phyloP scores from a whole-genome alignment of 768 basidiomycete genomes.

The Kwoniella pini region DNA sequence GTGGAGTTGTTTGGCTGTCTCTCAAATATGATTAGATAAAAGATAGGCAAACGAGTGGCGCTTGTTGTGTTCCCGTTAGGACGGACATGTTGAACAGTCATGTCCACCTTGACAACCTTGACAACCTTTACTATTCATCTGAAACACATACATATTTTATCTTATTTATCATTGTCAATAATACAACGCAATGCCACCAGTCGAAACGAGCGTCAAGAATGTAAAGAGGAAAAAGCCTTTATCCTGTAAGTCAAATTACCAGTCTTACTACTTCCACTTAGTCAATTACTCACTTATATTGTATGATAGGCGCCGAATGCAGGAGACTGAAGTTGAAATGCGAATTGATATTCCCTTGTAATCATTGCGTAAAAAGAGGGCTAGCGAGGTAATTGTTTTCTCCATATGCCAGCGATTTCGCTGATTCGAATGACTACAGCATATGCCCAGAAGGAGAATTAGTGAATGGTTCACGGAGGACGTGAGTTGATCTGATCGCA shows the following conservation, averaged over 20 bases:
- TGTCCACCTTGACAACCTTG: too few relatives aligned
- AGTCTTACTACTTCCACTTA: background rate
- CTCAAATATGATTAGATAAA: too few relatives aligned
- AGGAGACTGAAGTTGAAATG: slow-evolving; percentile 20
- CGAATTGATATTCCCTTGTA: slow-evolving; percentile 11
- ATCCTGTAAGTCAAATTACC: slow-evolving; percentile 1
- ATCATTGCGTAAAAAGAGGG: slow-evolving; percentile 14
- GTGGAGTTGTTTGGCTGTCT: too few relatives aligned
- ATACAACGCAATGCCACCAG: background rate
- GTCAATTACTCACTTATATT: background rate
- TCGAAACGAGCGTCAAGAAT: background rate
- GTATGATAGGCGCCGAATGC: slow-evolving; percentile 14
- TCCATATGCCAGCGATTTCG: slow-evolving; percentile 16
- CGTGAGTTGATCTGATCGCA: slow-evolving; percentile 6
- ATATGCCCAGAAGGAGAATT: slow-evolving; percentile 22
- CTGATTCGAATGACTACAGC: too few relatives aligned
- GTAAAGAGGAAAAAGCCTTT: slow-evolving; percentile 16
- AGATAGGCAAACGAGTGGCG: background rate
- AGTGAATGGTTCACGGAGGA: slow-evolving; percentile 14
- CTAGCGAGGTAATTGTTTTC: slow-evolving; percentile 1
- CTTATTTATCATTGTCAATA: background rate
- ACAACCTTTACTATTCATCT: too few relatives aligned
- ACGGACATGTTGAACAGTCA: background rate
- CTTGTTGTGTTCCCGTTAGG: background rate
- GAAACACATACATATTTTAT: background rate